phyloP scores from a whole-genome alignment of 495 filamentous ascomycete species.

The Penicillium canariense region DNA sequence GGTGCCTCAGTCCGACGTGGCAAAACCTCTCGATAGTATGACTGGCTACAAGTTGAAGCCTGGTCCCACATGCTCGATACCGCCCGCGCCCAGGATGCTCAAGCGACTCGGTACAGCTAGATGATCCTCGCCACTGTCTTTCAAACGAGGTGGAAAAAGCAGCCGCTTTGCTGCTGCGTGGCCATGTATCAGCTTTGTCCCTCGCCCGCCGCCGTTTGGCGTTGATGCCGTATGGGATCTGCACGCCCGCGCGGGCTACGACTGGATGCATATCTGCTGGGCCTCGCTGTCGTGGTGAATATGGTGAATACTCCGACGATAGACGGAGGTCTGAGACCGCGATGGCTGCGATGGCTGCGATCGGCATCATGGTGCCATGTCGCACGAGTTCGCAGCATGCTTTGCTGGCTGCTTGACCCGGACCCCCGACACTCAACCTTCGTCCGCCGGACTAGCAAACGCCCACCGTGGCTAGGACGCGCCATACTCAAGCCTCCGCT shows the following conservation, averaged over 20 bases:
- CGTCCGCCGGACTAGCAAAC: background rate
- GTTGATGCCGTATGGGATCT: background rate
- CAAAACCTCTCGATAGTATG: constrained; percentile 8
- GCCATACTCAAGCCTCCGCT: background rate
- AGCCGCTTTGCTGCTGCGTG: constrained; percentile 1
- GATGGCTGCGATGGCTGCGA: background rate
- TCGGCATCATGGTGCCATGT: background rate
- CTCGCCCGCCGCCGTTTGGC: background rate
- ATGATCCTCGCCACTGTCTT: background rate
- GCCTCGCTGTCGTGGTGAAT: background rate
- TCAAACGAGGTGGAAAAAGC: constrained; percentile 2
- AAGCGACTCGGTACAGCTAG: too few relatives aligned
- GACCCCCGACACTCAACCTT: background rate
- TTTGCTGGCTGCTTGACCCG: background rate
- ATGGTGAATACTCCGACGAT: constrained; percentile 3
- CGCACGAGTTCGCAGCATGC: background rate
- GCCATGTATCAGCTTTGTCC: background rate
- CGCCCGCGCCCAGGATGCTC: background rate
- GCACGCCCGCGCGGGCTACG: background rate
- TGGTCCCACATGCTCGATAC: background rate
- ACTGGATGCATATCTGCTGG: background rate
- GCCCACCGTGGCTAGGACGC: background rate
- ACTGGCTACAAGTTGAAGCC: constrained; percentile 13
- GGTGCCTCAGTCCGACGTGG: constrained; percentile 13
- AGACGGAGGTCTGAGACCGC: background rate